These are phyloP conservation scores for Paspalum notatum DNA, from an alignment of 176 grass and related monocot genomes.

Conservation along the genomic window DNA sequence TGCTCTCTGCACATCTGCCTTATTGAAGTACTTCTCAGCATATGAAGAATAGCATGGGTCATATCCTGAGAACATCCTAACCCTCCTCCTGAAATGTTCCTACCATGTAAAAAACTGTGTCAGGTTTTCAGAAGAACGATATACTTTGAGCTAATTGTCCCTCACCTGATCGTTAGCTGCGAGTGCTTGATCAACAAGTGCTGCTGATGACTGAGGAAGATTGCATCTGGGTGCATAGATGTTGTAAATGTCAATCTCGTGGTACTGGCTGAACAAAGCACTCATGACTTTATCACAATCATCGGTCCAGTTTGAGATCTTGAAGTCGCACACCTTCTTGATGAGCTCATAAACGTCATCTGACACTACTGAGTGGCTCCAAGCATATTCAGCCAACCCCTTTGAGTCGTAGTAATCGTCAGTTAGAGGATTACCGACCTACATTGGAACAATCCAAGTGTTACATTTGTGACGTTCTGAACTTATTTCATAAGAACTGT, in stretches of 20 bases:
- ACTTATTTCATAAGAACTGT: neutral
- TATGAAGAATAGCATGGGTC: conserved; percentile 80
- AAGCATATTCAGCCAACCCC: conserved; percentile 79
- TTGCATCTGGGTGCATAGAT: conserved; percentile 91
- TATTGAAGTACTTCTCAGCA: conserved; percentile 84
- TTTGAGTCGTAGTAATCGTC: conserved; percentile 80
- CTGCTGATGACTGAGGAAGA: conserved; percentile 56
- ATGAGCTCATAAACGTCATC: conserved; percentile 63
- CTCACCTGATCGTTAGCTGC: conserved; percentile 42
- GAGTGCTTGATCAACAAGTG: conserved; percentile 14
- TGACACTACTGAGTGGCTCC: conserved; percentile 83
- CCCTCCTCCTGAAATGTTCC: conserved; percentile 56
- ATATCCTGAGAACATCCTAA: conserved; percentile 74
- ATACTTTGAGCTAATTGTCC: neutral
- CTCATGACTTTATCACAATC: conserved; percentile 63
- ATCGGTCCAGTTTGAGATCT: conserved; percentile 63
- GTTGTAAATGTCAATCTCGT: conserved; percentile 81
- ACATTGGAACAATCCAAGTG: conserved; percentile 31
- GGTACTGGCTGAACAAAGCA: conserved; percentile 65
- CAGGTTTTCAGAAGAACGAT: conserved; percentile 22
- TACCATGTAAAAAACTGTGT: conserved; percentile 40
- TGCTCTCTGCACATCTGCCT: conserved; percentile 63
- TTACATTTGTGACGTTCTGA: conserved; percentile 15
- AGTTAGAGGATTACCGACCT: conserved; percentile 89
- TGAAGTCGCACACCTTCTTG: conserved; percentile 72